Evolutionary conservation across 805 yeast species (phyloP).

Genomic region (Candida incommunis): DNA sequence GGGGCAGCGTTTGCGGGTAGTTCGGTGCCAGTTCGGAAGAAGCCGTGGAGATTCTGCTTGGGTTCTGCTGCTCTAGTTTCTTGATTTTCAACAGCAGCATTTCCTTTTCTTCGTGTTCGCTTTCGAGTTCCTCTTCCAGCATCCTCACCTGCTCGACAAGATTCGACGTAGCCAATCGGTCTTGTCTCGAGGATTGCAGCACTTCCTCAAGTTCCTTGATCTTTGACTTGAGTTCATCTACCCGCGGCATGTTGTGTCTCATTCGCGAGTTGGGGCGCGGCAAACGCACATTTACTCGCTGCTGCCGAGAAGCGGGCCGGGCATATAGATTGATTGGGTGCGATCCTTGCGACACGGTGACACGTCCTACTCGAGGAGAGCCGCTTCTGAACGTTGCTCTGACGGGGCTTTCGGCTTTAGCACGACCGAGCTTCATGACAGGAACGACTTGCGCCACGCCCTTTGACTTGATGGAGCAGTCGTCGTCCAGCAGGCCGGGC

Average conservation of each 20-base stretch:
- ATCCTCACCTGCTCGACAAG: constrained; percentile 11
- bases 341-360: constrained; percentile 1
- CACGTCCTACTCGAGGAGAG: constrained; percentile 5
- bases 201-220: constrained; percentile 17
- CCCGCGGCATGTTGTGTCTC: constrained; percentile 8
- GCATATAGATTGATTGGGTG: constrained; percentile 1
- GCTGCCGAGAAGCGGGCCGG: constrained; percentile 7
- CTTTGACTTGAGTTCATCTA: constrained; percentile 16
- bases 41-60: background rate
- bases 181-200: constrained; percentile 12
- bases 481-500: constrained; percentile 1
- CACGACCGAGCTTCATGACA: background rate
- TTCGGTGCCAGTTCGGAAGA: background rate
- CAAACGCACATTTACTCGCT: constrained; percentile 2
- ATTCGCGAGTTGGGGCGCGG: constrained; percentile 10
- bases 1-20: background rate
- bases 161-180: constrained; percentile 9
- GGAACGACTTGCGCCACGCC: background rate
- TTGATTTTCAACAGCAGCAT: constrained; percentile 1
- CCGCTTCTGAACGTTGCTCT: background rate
- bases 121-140: constrained; percentile 10
- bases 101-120: constrained; percentile 10
- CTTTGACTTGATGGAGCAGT: constrained; percentile 2
- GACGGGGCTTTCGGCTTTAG: background rate
- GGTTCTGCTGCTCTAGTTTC: constrained; percentile 1